Evolutionary conservation across 345 rosid genomes (phyloP), one percentile per base, ranked within the genome.

Genomic region (Dimocarpus longan): DNA sequence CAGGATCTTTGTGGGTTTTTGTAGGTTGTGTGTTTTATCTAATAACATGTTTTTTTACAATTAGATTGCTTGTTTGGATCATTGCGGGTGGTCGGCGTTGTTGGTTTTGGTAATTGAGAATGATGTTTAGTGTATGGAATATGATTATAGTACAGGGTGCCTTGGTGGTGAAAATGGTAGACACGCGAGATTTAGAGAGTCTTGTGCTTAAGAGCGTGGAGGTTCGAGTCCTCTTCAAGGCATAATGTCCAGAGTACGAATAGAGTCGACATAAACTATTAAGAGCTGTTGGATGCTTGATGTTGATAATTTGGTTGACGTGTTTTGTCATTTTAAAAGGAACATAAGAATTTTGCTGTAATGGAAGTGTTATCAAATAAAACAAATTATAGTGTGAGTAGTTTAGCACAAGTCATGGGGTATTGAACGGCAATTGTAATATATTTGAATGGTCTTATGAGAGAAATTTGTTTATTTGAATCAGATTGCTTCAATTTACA

Each of bases 191-290:
- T 10, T n/a, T 5, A 28, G 50, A 44, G 48, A 6, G 56, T 46
- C n/a, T 70, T 1, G 40, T 22, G 57, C 57, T 48, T 8, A 21
- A 46, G 40, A 70, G 73, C 42, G 11, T 48, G 60, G 60, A 48
- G 73, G 21, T 70, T 46, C 12, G 44, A 70, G 73, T 70, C 73
- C 57, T 48, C 40, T 70, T 70, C 59, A 70, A 69, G 73, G 21
- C 73, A 70, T 46, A 21, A 70, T 44, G 10, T 39, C 11, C 4
- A 39, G 12, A 16, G 46, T 39, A 7, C 13, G 18, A 68, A 26
- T 50, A 67, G 3, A 43, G 28, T 32, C 6, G 10, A 9, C 54
- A 48, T 42, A 42, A 48, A 12, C 54, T 50, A 10, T 32, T 50
- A 13, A 11, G 56, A 50, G 56, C 16, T 12, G 5, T 26, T 26